A percentile compares a stretch with the other conserved stretches of the same genome.
phyloP scores from a whole-genome alignment of 192 early-diverging fungal genomes.

The Podila verticillata region DNA sequence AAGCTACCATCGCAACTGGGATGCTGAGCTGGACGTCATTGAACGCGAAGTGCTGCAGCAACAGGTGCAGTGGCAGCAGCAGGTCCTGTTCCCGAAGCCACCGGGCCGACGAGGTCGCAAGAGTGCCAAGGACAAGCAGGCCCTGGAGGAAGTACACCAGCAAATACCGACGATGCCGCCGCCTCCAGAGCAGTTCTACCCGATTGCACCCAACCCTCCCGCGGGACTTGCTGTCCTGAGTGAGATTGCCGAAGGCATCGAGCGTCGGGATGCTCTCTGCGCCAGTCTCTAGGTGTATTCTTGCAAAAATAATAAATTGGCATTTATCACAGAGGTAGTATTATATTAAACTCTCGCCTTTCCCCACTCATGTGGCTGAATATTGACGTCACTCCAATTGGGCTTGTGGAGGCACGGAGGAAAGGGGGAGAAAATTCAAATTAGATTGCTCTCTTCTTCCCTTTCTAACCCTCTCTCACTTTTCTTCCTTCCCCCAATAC shows the following conservation, averaged over 20 bases:
- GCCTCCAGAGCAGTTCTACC: not conserved
- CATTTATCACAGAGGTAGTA: too few species aligned
- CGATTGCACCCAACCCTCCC: not conserved
- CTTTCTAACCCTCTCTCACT: too few species aligned
- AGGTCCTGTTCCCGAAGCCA: not conserved
- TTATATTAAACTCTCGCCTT: too few species aligned
- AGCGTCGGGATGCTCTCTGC: not conserved
- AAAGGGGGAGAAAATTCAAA: too few species aligned
- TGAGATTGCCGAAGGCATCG: not conserved
- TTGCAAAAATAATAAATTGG: too few species aligned
- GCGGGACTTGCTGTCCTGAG: not conserved
- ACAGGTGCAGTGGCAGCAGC: constrained; percentile 9
- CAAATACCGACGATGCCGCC: not conserved
- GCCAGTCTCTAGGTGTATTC: not conserved
- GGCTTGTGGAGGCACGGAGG: too few species aligned
- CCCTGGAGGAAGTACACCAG: not conserved
- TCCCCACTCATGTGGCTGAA: too few species aligned
- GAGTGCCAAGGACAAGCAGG: not conserved
- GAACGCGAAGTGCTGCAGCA: constrained; percentile 9
- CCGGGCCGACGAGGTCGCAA: not conserved
- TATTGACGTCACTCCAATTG: too few species aligned
- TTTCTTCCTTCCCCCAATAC: too few species aligned
- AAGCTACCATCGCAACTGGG: constrained; percentile 21
- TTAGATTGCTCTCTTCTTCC: too few species aligned
- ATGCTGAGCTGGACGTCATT: constrained; percentile 16